Evolutionary conservation across 352 stramenopile genomes (phyloP).

Genomic region (Globisporangium solare): DNA sequence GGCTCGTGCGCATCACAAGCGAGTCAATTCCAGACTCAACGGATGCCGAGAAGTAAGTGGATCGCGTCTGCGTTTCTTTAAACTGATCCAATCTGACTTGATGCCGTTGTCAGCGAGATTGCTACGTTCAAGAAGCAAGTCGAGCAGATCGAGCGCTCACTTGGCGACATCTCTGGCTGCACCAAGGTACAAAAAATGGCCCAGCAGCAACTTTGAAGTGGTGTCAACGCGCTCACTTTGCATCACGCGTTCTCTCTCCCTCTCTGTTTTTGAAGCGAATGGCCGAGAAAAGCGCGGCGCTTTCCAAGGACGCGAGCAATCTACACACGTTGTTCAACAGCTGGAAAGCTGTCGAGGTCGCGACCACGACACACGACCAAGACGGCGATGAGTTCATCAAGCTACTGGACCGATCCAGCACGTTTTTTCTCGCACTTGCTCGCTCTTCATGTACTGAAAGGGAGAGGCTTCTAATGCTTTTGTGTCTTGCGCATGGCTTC

Average conservation of each 20-base stretch:
- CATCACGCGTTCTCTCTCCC: not conserved
- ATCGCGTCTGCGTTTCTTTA: not conserved
- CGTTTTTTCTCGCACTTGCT: conserved; percentile 11
- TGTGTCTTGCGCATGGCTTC: no score
- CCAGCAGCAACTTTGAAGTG: not conserved
- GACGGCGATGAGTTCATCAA: conserved; percentile 28
- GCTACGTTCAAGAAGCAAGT: conserved; percentile 50
- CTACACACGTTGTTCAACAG: conserved; percentile 51
- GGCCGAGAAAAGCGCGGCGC: conserved; percentile 45
- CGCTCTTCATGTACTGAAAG: not conserved
- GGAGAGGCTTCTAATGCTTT: not conserved
- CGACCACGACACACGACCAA: conserved; percentile 9
- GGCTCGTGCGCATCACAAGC: conserved; percentile 54
- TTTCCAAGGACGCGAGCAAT: conserved; percentile 46
- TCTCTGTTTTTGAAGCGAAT: conserved; percentile 34
- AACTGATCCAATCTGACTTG: no score
- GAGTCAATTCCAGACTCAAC: conserved; percentile 16
- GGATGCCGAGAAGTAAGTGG: conserved; percentile 35
- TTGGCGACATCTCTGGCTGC: conserved; percentile 39
- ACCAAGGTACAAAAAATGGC: conserved; percentile 34
- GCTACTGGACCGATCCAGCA: conserved; percentile 46
- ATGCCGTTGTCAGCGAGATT: conserved; percentile 26
- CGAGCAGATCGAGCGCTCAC: conserved; percentile 46
- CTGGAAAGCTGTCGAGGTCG: conserved; percentile 44
- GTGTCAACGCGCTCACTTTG: not conserved